phyloP scores from a whole-genome alignment of 1,139 yeast species.

The Pneumocystis carinii region DNA sequence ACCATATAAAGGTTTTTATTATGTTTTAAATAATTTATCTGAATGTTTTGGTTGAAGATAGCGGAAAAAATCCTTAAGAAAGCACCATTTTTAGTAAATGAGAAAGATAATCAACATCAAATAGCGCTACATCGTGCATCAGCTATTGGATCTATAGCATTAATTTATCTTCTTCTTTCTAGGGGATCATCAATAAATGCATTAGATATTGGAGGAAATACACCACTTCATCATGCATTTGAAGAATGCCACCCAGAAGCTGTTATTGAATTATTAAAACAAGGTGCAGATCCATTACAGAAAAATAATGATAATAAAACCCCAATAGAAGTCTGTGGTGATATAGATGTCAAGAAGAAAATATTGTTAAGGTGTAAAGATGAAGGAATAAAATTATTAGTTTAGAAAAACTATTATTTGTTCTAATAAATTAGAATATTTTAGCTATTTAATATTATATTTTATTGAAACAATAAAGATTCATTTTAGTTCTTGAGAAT shows the following conservation, averaged over 20 bases:
- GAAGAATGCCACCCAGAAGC: constrained; percentile 85
- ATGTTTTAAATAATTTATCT: constrained; percentile 27
- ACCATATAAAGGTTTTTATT: constrained; percentile 29
- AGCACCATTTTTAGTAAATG: constrained; percentile 43
- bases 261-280: constrained; percentile 43
- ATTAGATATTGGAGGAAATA: constrained; percentile 63
- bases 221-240: constrained; percentile 75
- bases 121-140: constrained; percentile 76
- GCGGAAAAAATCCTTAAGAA: neutral
- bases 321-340: constrained; percentile 48
- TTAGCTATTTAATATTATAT: neutral
- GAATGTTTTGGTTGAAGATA: constrained; percentile 33
- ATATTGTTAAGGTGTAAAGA: constrained; percentile 10
- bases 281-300: constrained; percentile 45
- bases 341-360: constrained; percentile 39
- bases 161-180: constrained; percentile 37
- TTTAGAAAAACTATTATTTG: neutral
- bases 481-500: neutral
- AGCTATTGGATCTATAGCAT: constrained; percentile 49
- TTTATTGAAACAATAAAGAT: neutral
- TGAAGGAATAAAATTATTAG: constrained; percentile 10
- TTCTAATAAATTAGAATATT: neutral
- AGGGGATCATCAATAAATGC: constrained; percentile 52
- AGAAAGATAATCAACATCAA: constrained; percentile 51
- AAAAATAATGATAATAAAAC: constrained; percentile 32